Evolutionary conservation across 371 early-diverging fungal species (phyloP).

Genomic region (Mucor sp.): DNA sequence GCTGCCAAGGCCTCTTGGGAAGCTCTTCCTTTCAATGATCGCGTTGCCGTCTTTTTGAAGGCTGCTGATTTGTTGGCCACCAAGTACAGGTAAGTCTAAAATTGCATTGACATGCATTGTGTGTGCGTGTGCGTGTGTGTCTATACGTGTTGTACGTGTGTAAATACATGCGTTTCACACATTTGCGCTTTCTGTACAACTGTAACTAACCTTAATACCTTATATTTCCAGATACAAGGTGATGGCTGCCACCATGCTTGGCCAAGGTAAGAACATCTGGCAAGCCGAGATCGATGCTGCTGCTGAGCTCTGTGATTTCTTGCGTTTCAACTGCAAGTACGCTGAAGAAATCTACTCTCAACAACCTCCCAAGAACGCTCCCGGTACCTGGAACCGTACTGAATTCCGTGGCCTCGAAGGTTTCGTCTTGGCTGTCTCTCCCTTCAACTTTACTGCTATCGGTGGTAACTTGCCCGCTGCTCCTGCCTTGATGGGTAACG

Average conservation of each 20-base stretch:
- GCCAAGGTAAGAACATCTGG: slow-evolving; percentile 99
- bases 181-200: not conserved
- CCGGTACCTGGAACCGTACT: slow-evolving; percentile 91
- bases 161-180: not conserved
- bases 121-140: not conserved
- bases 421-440: slow-evolving; percentile 95
- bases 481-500: slow-evolving; percentile 97
- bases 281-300: slow-evolving; percentile 98
- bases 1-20: slow-evolving; percentile 90
- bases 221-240: slow-evolving; percentile 70
- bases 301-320: slow-evolving; percentile 93
- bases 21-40: slow-evolving; percentile 91
- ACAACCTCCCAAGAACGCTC: slow-evolving; percentile 92
- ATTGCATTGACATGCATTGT: not conserved
- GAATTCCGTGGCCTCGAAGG: slow-evolving; percentile 98
- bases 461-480: slow-evolving; percentile 95
- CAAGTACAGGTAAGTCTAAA: slow-evolving; percentile 78
- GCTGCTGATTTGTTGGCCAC: slow-evolving; percentile 91
- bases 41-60: slow-evolving; percentile 96
- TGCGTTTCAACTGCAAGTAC: slow-evolving; percentile 95
- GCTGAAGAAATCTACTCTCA: slow-evolving; percentile 92
- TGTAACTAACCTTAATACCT: not conserved
- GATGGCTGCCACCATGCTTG: slow-evolving; percentile 98
- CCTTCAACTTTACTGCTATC: slow-evolving; percentile 99
- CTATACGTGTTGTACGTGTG: not conserved